These are phyloP conservation scores for Fennellomyces sp. DNA, from an alignment of 371 early-diverging fungal species.

Conservation along the genomic window DNA sequence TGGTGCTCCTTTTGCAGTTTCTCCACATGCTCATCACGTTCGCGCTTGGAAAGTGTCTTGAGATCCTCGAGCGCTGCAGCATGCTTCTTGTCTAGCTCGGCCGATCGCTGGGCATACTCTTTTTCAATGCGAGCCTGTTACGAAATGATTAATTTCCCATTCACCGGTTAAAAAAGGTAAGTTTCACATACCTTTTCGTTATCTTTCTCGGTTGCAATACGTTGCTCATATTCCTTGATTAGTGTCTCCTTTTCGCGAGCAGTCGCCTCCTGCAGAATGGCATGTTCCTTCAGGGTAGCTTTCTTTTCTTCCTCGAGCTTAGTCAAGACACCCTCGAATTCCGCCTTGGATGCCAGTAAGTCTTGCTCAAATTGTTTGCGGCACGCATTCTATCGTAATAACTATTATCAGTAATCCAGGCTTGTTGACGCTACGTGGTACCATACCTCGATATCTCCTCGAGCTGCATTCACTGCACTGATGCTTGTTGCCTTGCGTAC, in stretches of 20 bases:
- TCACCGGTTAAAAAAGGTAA: neutral
- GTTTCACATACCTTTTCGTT: conserved; percentile 9
- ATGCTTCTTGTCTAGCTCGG: conserved; percentile 13
- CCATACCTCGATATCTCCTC: conserved; percentile 13
- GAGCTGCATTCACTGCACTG: conserved; percentile 12
- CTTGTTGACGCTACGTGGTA: neutral
- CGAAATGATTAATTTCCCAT: neutral
- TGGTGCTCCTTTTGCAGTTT: conserved; percentile 7
- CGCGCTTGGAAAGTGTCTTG: neutral
- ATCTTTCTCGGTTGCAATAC: conserved; percentile 8
- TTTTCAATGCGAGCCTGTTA: neutral
- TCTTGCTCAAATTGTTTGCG: conserved; percentile 13
- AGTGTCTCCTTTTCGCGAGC: conserved; percentile 10
- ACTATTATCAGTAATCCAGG: neutral
- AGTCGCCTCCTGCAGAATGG: neutral
- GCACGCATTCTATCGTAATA: conserved; percentile 8
- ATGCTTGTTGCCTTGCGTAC: conserved; percentile 14
- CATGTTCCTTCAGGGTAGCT: neutral
- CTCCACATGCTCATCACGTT: neutral
- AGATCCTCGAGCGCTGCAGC: conserved; percentile 17
- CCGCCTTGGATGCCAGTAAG: conserved; percentile 2
- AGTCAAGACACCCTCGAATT: conserved; percentile 1
- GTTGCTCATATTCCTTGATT: conserved; percentile 12
- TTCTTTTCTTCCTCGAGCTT: conserved; percentile 8
- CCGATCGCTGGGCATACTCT: conserved; percentile 4